Evolutionary conservation across 345 rosid genomes (phyloP), one percentile per base, ranked within the genome.

Genomic region (Euphorbia peplus): DNA sequence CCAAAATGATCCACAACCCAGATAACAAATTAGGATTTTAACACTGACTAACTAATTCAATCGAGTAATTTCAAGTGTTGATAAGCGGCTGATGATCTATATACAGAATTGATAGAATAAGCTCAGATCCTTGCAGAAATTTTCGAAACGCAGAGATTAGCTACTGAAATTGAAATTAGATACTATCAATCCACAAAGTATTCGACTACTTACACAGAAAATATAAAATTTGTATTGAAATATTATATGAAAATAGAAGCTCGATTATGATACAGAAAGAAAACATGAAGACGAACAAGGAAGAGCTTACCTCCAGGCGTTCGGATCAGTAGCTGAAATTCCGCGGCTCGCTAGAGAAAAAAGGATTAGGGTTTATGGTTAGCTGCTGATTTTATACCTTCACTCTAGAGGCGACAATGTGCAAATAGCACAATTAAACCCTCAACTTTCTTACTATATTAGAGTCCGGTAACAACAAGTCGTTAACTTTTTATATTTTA

Each of bases 311-410:
- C 83, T 67, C 55, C 5, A 4, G 16, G 58, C 44, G 37, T 32
- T 14, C 22, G 8, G 3, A 16, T 22, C 51, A 9, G 76, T 26
- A 3, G 68, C 32, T 18, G 22, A 24, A n/a, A 56, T 68, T 14
- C 66, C 22, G 66, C 64, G 65, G 63, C 65, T 62, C 47, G 51
- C 26, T 12, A 65, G 8, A 3, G 18, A n/a, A n/a, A n/a, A n/a
- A n/a, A n/a, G 24, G 2, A 0, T 75, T 75, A 78, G 80, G 80
- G 67, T 82, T 56, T 37, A n/a, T 22, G 51, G 68, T 42, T 74
- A 51, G 70, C 46, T 12, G 5, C 18, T 10, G 16, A 0, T 14
- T 72, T 76, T 70, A 66, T 73, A 73, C 0, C 4, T 2, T 18
- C 26, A 13, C n/a, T 16, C n/a, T 16, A 13, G 29, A 13, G 5